Evolutionary conservation across 2,329 filamentous ascomycete species (phyloP).

Genomic region (Ophiostoma ulmi): DNA sequence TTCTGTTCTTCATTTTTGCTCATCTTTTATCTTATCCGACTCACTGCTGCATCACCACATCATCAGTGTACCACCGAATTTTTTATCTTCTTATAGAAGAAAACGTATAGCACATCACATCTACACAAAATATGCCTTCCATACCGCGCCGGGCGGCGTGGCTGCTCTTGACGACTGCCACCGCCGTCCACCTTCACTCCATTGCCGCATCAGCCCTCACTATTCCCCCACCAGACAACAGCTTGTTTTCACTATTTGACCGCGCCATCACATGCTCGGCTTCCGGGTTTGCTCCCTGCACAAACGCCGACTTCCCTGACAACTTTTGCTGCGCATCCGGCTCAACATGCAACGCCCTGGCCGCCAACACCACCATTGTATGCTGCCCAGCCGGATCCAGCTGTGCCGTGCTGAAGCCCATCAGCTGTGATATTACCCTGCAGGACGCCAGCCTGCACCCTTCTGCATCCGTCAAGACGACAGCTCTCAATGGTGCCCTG

Average conservation of each 20-base stretch:
- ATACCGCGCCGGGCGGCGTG: constrained; percentile 33
- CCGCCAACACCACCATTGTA: constrained; percentile 60
- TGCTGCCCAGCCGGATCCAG: constrained; percentile 59
- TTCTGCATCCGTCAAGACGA: constrained; percentile 60
- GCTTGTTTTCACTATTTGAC: constrained; percentile 9
- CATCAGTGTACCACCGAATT: neutral
- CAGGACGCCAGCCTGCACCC: constrained; percentile 59
- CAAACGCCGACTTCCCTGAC: constrained; percentile 48
- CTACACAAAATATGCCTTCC: neutral
- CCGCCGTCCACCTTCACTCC: constrained; percentile 27
- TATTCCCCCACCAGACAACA: constrained; percentile 29
- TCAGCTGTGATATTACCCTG: constrained; percentile 57
- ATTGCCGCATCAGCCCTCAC: constrained; percentile 33
- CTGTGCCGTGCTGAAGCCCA: constrained; percentile 57
- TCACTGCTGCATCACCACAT: neutral
- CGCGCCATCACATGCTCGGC: constrained; percentile 13
- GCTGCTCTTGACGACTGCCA: constrained; percentile 35
- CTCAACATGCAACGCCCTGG: constrained; percentile 55
- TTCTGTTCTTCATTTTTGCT: neutral
- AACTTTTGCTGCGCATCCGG: constrained; percentile 61
- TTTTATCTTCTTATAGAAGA: neutral
- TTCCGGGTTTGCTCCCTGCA: constrained; percentile 49
- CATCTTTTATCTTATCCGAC: neutral
- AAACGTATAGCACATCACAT: neutral
- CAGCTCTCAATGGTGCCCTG: constrained; percentile 53